A percentile compares a stretch with the other conserved stretches of the same genome.
phyloP scores from a whole-genome alignment of 352 stramenopile genomes.

The Elongisporangium undulatum region DNA sequence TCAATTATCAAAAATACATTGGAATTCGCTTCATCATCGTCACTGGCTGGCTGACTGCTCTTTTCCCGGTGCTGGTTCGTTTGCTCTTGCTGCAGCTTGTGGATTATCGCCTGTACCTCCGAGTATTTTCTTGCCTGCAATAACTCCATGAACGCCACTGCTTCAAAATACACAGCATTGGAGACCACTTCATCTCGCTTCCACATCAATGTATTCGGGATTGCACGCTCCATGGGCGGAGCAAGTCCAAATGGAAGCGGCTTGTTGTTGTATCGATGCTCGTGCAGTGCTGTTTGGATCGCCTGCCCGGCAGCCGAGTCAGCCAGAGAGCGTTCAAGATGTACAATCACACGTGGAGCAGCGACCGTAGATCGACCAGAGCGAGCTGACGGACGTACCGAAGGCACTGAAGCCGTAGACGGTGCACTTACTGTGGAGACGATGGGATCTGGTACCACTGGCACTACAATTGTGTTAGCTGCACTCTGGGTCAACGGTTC shows the following conservation, averaged over 20 bases:
- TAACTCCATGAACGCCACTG: conserved; percentile 31
- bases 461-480: neutral
- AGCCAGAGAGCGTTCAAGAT: conserved; percentile 39
- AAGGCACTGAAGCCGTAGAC: conserved; percentile 4
- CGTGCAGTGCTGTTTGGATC: conserved; percentile 36
- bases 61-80: neutral
- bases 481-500: neutral
- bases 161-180: conserved; percentile 39
- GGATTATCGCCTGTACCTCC: conserved; percentile 23
- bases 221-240: conserved; percentile 21
- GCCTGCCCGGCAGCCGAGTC: conserved; percentile 24
- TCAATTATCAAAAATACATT: conserved; percentile 54
- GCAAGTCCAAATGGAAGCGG: conserved; percentile 28
- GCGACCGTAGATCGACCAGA: conserved; percentile 7
- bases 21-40: conserved; percentile 13
- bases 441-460: too few relatives aligned
- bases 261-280: conserved; percentile 58
- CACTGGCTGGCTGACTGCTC: neutral
- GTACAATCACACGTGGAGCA: conserved; percentile 18
- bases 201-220: conserved; percentile 32
- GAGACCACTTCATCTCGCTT: conserved; percentile 16
- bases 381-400: neutral
- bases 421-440: neutral
- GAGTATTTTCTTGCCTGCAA: conserved; percentile 30
- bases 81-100: conserved; percentile 22